These are phyloP conservation scores for Mucor indicus DNA, from an alignment of 371 early-diverging fungal genomes.

Conservation along the genomic window DNA sequence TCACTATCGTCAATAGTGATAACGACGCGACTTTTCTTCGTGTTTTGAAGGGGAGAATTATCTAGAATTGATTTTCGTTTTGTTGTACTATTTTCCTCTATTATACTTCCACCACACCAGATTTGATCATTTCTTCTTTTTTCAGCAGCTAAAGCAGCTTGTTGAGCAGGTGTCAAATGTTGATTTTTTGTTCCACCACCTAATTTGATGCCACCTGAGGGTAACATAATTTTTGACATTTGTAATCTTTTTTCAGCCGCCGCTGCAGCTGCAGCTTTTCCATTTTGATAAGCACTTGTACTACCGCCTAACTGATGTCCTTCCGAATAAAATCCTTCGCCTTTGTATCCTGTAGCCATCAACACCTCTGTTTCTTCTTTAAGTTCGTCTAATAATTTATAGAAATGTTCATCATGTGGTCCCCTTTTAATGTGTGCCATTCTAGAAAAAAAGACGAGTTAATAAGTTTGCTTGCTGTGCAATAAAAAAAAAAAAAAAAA, in stretches of 20 bases:
- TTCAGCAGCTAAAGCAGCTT: slow-evolving; percentile 60
- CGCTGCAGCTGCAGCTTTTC: slow-evolving; percentile 29
- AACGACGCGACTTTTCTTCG: not conserved
- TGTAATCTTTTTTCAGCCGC: slow-evolving; percentile 52
- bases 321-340: slow-evolving; percentile 49
- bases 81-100: not conserved
- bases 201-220: slow-evolving; percentile 47
- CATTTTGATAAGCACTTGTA: slow-evolving; percentile 14
- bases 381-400: slow-evolving; percentile 53
- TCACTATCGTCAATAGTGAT: not conserved
- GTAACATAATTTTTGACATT: slow-evolving; percentile 40
- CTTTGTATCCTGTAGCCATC: slow-evolving; percentile 42
- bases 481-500: too few relatives aligned
- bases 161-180: slow-evolving; percentile 19
- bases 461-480: too few relatives aligned
- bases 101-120: slow-evolving; percentile 56
- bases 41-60: not conserved
- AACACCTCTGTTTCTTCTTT: slow-evolving; percentile 51
- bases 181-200: slow-evolving; percentile 29
- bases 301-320: slow-evolving; percentile 32
- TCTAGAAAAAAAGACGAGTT: slow-evolving; percentile 16
- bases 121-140: slow-evolving; percentile 44
- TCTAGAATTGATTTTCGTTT: not conserved
- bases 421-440: slow-evolving; percentile 59
- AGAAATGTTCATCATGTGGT: slow-evolving; percentile 66